Evolutionary conservation across 1,284 basidiomycete genomes (phyloP), one percentile per base, ranked within the genome.

Genomic region (Irpex sp.): DNA sequence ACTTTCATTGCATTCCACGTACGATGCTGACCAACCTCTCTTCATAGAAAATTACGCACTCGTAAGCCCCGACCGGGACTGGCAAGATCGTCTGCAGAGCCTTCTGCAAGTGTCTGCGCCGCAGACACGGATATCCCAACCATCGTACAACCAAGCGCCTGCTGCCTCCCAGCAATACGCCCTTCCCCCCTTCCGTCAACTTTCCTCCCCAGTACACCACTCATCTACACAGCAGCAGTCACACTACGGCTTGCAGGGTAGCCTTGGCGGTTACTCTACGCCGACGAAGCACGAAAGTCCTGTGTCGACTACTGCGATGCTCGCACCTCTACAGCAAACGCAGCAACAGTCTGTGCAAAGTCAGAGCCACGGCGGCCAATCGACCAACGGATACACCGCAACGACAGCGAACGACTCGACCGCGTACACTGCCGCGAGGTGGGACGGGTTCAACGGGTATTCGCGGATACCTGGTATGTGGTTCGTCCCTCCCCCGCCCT

Each of bases 31-130:
- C 31, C 19, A 9, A 19, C 38, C 7, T 40, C 5, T 4, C 8
- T 38, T 54, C 31, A 52, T 49, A 70, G 70, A 66, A 26, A 69
- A 67, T 49, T 65, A 67, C 19, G 66, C 70, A 9, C 66, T 72
- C 38, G 65, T 70, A 34, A 71, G 65, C 38, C 71, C 71, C 6
- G 69, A 67, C 21, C 69, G 69, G 57, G 70, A 64, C 49, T 72
- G 71, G 71, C 71, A 72, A 58, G 70, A 72, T 59, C 64, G 58
- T 26, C 65, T 72, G 37, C 67, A 68, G 49, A 57, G 59, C 7
- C 63, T 66, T 5, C 62, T 69, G 44, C 52, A 54, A 40, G 38
- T 55, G n/a, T 37, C 58, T 17, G 34, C 57, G 8, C 63, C 48
- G 36, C 63, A 64, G 34, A 38, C 17, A 40, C 17, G 26, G 37